Evolutionary conservation across 495 filamentous ascomycete species (phyloP).

Genomic region (Tuber umbilicatum): DNA sequence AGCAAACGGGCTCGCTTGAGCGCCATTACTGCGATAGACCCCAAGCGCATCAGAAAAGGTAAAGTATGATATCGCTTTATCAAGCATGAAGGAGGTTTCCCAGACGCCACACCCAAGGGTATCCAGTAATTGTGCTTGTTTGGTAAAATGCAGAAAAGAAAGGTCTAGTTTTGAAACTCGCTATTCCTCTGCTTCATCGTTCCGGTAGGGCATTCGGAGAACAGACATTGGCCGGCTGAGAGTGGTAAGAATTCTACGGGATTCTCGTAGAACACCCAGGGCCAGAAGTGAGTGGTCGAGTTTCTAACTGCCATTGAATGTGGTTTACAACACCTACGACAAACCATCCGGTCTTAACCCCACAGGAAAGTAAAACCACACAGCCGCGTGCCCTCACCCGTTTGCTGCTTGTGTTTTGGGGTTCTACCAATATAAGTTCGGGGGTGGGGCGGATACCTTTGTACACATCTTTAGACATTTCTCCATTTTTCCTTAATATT

Average conservation of each 20-base stretch:
- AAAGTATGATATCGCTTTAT: neutral
- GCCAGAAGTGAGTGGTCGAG: neutral
- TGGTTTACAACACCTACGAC: neutral
- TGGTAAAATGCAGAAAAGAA: neutral
- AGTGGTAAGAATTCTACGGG: neutral
- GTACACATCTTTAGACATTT: neutral
- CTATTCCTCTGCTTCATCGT: neutral
- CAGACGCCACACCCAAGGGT: neutral
- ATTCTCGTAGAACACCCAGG: neutral
- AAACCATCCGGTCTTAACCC: neutral
- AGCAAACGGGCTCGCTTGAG: neutral
- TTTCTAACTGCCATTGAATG: neutral
- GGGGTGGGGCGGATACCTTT: neutral
- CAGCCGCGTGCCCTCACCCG: neutral
- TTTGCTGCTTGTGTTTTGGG: neutral
- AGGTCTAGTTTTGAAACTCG: neutral
- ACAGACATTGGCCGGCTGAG: neutral
- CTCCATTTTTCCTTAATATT: neutral
- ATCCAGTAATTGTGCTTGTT: neutral
- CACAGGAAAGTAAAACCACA: neutral
- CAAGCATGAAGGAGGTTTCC: neutral
- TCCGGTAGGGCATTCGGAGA: neutral
- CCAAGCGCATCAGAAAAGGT: neutral
- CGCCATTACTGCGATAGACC: too few species aligned
- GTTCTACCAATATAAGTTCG: neutral